These are phyloP conservation scores for Strigomonas culicis DNA, from an alignment of 208 protist genomes.

Conservation along the genomic window DNA sequence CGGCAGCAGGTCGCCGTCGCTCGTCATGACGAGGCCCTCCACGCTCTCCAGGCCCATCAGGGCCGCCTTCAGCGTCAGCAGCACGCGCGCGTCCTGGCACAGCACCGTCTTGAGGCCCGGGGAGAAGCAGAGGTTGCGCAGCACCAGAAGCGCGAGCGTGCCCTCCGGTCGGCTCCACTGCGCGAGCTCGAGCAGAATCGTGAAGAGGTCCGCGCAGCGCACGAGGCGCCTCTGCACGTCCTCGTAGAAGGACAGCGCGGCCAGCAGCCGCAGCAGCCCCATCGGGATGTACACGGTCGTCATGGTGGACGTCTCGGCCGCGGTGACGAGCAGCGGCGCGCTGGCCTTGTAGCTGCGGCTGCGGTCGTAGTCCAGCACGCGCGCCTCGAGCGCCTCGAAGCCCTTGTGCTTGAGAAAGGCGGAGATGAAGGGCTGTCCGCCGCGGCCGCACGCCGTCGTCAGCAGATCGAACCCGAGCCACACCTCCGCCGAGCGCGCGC, in stretches of 20 bases:
- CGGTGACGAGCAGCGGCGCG: too few relatives aligned
- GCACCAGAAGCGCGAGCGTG: conserved; percentile 52
- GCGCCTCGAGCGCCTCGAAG: conserved; percentile 14
- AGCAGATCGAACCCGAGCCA: too few relatives aligned
- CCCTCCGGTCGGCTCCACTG: conserved; percentile 12
- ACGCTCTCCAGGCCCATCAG: conserved; percentile 33
- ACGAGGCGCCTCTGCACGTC: conserved; percentile 40
- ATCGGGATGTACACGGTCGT: too few relatives aligned
- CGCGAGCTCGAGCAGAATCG: conserved; percentile 57
- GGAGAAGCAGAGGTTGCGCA: conserved; percentile 80
- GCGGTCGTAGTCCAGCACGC: conserved; percentile 18
- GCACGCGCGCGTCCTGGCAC: conserved; percentile 70
- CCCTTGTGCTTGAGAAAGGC: conserved; percentile 21
- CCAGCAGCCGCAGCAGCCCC: conserved; percentile 42
- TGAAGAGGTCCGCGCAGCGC: conserved; percentile 37
- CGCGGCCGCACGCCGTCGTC: not conserved
- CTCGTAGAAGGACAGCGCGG: conserved; percentile 49
- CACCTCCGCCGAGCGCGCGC: not conserved
- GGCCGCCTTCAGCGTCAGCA: conserved; percentile 64
- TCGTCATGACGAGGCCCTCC: not conserved
- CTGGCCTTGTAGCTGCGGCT: too few relatives aligned
- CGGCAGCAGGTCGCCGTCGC: not conserved
- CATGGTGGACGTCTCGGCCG: too few relatives aligned
- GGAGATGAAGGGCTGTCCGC: conserved; percentile 11
- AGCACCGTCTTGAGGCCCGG: conserved; percentile 48